Conservation (phyloP, 202 grass and related monocot species). For the Eragrostis tef region DNA sequence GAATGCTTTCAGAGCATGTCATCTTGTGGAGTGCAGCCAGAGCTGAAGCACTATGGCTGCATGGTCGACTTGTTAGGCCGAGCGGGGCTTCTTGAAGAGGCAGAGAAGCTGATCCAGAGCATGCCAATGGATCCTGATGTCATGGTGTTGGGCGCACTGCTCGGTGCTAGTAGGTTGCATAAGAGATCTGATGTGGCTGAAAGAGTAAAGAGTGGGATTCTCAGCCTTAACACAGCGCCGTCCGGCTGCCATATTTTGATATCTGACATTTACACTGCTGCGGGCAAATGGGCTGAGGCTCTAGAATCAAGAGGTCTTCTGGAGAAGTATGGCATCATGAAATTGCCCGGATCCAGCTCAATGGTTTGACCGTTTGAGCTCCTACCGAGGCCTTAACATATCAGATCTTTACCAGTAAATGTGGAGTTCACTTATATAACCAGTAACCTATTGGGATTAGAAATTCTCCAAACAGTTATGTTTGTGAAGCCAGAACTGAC, state of each 20-base stretch:
- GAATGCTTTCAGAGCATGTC: constrained; percentile 58
- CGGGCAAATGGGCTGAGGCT: constrained; percentile 57
- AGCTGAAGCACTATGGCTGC: constrained; percentile 68
- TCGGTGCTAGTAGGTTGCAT: constrained; percentile 63
- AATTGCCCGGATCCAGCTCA: constrained; percentile 51
- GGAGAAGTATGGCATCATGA: constrained; percentile 50
- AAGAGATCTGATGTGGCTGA: constrained; percentile 59
- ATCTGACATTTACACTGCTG: constrained; percentile 60
- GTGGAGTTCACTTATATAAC: background rate
- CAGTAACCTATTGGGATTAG: background rate
- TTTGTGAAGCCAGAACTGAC: constrained; percentile 7
- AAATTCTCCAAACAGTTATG: background rate
- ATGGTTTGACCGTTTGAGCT: too few relatives aligned
- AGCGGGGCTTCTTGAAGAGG: constrained; percentile 63
- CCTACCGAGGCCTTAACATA: background rate
- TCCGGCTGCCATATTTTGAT: constrained; percentile 63
- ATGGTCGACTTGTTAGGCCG: constrained; percentile 60
- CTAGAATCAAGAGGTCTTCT: constrained; percentile 48
- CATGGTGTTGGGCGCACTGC: constrained; percentile 58
- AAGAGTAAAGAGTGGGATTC: constrained; percentile 55
- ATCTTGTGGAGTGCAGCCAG: constrained; percentile 51
- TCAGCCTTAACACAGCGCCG: constrained; percentile 38
- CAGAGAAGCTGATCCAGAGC: constrained; percentile 49
- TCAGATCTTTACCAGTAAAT: background rate
- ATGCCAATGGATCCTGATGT: constrained; percentile 62